These are phyloP conservation scores for Podospora australis DNA, from an alignment of 495 filamentous ascomycete species.

Conservation along the genomic window DNA sequence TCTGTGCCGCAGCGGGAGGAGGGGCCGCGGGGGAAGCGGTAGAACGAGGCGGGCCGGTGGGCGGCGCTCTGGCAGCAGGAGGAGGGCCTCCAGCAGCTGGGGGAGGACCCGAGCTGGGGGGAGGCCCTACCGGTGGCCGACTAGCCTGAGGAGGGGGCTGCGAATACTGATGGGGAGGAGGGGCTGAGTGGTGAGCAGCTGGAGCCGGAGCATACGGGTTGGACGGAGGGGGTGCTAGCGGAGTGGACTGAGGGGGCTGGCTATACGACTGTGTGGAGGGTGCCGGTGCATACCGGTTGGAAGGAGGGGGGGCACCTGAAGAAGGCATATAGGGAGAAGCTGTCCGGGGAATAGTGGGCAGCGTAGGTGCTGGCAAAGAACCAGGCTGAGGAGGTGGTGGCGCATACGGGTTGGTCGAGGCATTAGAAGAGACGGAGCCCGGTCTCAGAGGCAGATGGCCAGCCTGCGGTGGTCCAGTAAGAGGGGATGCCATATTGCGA, in stretches of 20 bases:
- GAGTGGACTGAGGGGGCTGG: slow-evolving; percentile 26
- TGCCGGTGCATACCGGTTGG: slow-evolving; percentile 80
- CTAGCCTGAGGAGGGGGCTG: slow-evolving; percentile 26
- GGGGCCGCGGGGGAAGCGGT: slow-evolving; percentile 38
- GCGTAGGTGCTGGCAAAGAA: slow-evolving; percentile 35
- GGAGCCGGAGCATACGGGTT: slow-evolving; percentile 56
- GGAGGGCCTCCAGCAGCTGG: slow-evolving; percentile 40
- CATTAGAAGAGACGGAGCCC: slow-evolving; percentile 58
- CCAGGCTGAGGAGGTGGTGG: slow-evolving; percentile 46
- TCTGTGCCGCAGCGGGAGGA: slow-evolving; percentile 26
- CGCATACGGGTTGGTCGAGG: slow-evolving; percentile 67
- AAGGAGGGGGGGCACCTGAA: slow-evolving; percentile 63
- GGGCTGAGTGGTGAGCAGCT: slow-evolving; percentile 16
- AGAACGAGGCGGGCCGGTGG: slow-evolving; percentile 26
- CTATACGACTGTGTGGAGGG: slow-evolving; percentile 53
- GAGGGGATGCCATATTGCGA: slow-evolving; percentile 46
- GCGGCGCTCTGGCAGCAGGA: slow-evolving; percentile 20
- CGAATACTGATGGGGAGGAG: slow-evolving; percentile 28
- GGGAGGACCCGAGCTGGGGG: slow-evolving; percentile 41
- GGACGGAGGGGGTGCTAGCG: slow-evolving; percentile 34
- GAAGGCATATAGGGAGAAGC: slow-evolving; percentile 86
- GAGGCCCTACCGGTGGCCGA: slow-evolving; percentile 32
- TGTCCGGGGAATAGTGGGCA: slow-evolving; percentile 58
- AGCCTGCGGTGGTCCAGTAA: slow-evolving; percentile 42
- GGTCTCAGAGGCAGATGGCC: slow-evolving; percentile 47